Evolutionary conservation across 2,329 filamentous ascomycete genomes (phyloP).

Genomic region (Colletotrichum euphorbiae): DNA sequence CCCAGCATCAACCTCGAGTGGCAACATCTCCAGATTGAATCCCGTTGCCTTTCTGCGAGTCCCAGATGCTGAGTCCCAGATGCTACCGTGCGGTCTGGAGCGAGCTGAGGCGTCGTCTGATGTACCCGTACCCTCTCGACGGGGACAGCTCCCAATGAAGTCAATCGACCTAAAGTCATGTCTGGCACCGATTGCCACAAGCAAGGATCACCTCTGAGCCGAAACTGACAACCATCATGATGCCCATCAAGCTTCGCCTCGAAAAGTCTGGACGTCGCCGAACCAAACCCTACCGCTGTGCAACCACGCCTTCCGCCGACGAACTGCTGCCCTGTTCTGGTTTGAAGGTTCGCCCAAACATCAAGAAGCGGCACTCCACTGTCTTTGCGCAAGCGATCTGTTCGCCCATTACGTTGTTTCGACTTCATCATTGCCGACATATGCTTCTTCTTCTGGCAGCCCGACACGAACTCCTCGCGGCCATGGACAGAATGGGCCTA

Average conservation of each 20-base stretch:
- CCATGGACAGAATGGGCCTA: not conserved
- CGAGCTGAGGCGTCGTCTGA: constrained; percentile 1
- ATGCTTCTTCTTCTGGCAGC: constrained; percentile 11
- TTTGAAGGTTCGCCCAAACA: constrained; percentile 4
- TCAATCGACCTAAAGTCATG: not conserved
- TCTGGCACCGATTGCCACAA: not conserved
- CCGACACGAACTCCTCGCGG: constrained; percentile 23
- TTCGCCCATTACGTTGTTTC: not conserved
- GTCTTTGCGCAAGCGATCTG: constrained; percentile 13
- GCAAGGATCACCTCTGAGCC: constrained; percentile 16
- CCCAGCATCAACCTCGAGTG: constrained; percentile 5
- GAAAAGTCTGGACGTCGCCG: not conserved
- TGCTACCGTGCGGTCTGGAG: not conserved
- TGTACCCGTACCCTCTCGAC: not conserved
- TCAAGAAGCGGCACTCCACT: not conserved
- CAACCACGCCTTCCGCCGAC: constrained; percentile 1
- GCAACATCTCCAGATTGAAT: not conserved
- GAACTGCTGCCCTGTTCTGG: constrained; percentile 12
- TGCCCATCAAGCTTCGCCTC: constrained; percentile 12
- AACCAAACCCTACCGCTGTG: constrained; percentile 14
- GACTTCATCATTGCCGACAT: not conserved
- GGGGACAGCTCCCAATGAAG: not conserved
- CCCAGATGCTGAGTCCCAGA: not conserved
- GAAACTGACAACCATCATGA: constrained; percentile 16
- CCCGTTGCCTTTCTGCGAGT: not conserved